Evolutionary conservation across 2,329 filamentous ascomycete genomes (phyloP).

Genomic region (Akanthomyces dipterigenus): DNA sequence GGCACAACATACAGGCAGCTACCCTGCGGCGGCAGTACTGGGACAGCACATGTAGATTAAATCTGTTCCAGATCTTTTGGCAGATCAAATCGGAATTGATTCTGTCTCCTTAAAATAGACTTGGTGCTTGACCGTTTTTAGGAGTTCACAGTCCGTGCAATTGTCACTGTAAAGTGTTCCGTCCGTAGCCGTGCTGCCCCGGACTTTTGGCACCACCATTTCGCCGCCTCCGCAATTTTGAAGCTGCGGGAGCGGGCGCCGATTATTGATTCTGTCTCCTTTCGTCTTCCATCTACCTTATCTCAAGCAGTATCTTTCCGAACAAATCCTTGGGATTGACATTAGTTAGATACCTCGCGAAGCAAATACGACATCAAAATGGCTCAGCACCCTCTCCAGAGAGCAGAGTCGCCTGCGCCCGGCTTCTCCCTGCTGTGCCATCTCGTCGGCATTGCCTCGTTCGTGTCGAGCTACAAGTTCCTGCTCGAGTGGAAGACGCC

Average conservation of each 20-base stretch:
- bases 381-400: slow-evolving; percentile 55
- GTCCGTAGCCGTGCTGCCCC: background rate
- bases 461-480: slow-evolving; percentile 47
- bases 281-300: background rate
- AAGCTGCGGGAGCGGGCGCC: background rate
- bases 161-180: background rate
- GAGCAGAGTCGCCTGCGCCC: slow-evolving; percentile 58
- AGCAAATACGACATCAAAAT: slow-evolving; percentile 21
- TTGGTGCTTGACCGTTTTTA: background rate
- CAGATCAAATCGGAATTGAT: too few species aligned
- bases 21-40: background rate
- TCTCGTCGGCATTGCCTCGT: slow-evolving; percentile 44
- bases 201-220: background rate
- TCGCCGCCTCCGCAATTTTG: slow-evolving; percentile 2
- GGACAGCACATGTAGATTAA: background rate
- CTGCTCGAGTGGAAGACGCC: slow-evolving; percentile 42
- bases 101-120: too few species aligned
- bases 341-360: background rate
- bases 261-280: background rate
- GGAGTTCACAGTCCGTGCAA: background rate
- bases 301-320: background rate
- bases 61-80: background rate
- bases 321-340: background rate
- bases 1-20: background rate
- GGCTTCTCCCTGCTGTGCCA: slow-evolving; percentile 58